Conservation (phyloP, 345 rosid genomes). For the Rhodomyrtus tomentosa region DNA sequence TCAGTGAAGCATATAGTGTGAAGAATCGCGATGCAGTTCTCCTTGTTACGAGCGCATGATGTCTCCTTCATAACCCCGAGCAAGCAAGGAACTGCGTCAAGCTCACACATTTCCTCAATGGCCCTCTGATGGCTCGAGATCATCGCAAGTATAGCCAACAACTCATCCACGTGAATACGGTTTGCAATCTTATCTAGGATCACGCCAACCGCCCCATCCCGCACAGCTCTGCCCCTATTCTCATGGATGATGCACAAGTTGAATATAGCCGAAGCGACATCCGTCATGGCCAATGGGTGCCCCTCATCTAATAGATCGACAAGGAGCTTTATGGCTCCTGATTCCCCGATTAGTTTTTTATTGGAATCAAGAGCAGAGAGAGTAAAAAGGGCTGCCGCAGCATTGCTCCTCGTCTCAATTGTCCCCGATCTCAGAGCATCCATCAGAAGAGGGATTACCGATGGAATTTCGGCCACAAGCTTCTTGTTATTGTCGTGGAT, state of each 20-base stretch:
- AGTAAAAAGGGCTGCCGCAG: constrained; percentile 90
- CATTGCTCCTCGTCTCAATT: constrained; percentile 67
- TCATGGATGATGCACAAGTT: constrained; percentile 67
- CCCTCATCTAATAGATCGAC: constrained; percentile 72
- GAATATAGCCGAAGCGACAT: constrained; percentile 90
- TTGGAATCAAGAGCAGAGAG: constrained; percentile 83
- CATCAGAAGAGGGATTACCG: constrained; percentile 63
- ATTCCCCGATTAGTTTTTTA: constrained; percentile 65
- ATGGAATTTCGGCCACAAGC: constrained; percentile 68
- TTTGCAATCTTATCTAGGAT: constrained; percentile 50
- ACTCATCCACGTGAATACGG: constrained; percentile 63
- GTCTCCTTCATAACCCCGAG: constrained; percentile 58
- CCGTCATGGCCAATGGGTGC: constrained; percentile 67
- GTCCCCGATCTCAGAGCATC: constrained; percentile 63
- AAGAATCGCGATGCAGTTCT: constrained; percentile 71
- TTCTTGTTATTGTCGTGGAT: constrained; percentile 93
- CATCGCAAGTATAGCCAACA: constrained; percentile 76
- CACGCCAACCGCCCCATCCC: constrained; percentile 73
- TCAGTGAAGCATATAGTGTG: constrained; percentile 59
- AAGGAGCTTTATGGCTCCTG: constrained; percentile 68
- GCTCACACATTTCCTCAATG: constrained; percentile 61
- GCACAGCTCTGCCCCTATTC: constrained; percentile 72
- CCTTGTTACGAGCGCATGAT: constrained; percentile 71
- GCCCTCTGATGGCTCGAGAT: constrained; percentile 72
- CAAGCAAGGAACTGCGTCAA: constrained; percentile 66